A percentile compares a stretch with the other conserved stretches of the same genome.
phyloP scores from a whole-genome alignment of 2,329 filamentous ascomycete genomes.

The Phyllosticta citriasiana region DNA sequence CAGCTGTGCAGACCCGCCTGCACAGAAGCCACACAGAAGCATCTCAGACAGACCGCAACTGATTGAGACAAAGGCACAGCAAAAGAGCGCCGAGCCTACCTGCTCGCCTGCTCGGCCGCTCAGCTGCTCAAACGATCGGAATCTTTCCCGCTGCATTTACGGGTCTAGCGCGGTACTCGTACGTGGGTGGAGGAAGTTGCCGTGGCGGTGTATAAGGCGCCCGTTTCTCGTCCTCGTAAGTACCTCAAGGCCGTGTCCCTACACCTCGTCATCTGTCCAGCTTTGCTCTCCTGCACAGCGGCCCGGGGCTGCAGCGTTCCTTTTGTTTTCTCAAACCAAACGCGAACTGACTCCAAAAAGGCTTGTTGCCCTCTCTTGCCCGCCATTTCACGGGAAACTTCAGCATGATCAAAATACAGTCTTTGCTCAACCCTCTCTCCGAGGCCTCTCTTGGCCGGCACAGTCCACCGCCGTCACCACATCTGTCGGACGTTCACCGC shows the following conservation, averaged over 20 bases:
- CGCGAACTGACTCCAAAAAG: background rate
- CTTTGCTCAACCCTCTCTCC: constrained; percentile 30
- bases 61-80: constrained; percentile 6
- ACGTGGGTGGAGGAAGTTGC: background rate
- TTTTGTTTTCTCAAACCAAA: background rate
- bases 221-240: background rate
- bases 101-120: background rate
- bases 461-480: constrained; percentile 9
- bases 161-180: background rate
- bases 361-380: background rate
- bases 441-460: constrained; percentile 11
- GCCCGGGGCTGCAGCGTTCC: background rate
- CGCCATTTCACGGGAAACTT: background rate
- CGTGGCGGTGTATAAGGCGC: constrained; percentile 3
- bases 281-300: background rate
- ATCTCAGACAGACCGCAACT: constrained; percentile 6
- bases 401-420: constrained; percentile 30
- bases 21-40: background rate
- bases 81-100: background rate
- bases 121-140: background rate
- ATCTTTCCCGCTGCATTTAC: background rate
- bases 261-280: background rate
- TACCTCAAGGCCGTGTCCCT: background rate
- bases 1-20: constrained; percentile 4
- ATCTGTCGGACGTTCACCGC: constrained; percentile 18